Evolutionary conservation across 2,329 filamentous ascomycete species (phyloP).

Genomic region (Monilinia polystroma): DNA sequence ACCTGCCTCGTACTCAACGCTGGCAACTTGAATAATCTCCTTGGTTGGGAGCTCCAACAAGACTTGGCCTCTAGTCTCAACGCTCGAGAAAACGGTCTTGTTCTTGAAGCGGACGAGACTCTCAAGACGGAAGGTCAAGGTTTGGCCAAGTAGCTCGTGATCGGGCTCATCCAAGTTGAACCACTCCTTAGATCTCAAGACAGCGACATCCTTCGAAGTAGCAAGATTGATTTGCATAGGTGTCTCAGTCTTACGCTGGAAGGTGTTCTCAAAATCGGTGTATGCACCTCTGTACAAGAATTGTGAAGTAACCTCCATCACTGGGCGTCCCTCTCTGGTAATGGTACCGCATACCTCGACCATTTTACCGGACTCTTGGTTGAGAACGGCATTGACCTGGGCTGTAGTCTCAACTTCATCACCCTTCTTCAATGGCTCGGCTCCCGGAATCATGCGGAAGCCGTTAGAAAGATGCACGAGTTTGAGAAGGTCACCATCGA

Average conservation of each 20-base stretch:
- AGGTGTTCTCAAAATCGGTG: constrained; percentile 94
- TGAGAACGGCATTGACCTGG: constrained; percentile 95
- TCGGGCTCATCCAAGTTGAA: constrained; percentile 84
- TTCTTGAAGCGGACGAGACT: constrained; percentile 94
- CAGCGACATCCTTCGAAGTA: constrained; percentile 86
- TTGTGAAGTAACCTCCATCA: constrained; percentile 98
- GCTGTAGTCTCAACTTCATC: constrained; percentile 91
- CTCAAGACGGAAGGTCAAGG: constrained; percentile 91
- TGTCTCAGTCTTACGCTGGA: constrained; percentile 95
- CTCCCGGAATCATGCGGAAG: constrained; percentile 97
- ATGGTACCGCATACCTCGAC: constrained; percentile 99
- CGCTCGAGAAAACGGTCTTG: constrained; percentile 83
- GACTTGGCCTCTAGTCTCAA: constrained; percentile 90
- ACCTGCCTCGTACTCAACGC: constrained; percentile 91
- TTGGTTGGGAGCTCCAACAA: constrained; percentile 93
- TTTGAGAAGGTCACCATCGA: constrained; percentile 94
- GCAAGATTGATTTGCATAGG: constrained; percentile 89
- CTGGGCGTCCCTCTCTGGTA: constrained; percentile 73
- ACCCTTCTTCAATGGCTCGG: constrained; percentile 91
- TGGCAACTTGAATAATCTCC: constrained; percentile 96
- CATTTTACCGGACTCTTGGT: constrained; percentile 98
- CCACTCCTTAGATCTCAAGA: constrained; percentile 96
- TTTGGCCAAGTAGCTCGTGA: constrained; percentile 87
- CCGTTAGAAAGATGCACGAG: constrained; percentile 95
- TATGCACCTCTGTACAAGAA: constrained; percentile 95